Evolutionary conservation across 306 rosid species (phyloP).

Genomic region (Pterocarpus macrocarpus): DNA sequence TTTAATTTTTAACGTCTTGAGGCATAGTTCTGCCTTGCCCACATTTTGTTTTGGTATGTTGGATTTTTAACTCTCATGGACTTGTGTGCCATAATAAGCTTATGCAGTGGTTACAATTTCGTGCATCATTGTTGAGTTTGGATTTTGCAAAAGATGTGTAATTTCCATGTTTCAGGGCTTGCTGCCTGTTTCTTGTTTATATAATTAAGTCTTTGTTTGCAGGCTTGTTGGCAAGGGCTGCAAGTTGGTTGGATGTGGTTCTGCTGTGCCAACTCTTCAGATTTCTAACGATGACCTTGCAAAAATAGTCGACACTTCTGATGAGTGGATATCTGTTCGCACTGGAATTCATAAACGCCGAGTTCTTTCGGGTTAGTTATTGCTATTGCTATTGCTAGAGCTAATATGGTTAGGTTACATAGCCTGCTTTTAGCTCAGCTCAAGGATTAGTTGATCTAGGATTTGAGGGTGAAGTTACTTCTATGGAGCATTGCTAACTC

Average conservation of each 20-base stretch:
- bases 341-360: slow-evolving; percentile 89
- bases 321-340: slow-evolving; percentile 94
- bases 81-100: not conserved
- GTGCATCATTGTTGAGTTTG: not conserved
- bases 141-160: slow-evolving; percentile 1
- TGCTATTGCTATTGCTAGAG: slow-evolving; percentile 28
- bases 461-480: slow-evolving; percentile 24
- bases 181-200: not conserved
- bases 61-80: not conserved
- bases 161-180: not conserved
- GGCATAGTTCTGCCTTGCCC: not conserved
- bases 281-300: slow-evolving; percentile 92
- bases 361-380: slow-evolving; percentile 77
- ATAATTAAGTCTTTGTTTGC: slow-evolving; percentile 41
- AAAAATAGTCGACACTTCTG: slow-evolving; percentile 81
- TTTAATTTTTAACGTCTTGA: not conserved
- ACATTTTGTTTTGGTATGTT: not conserved
- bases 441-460: not conserved
- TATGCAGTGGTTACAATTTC: not conserved
- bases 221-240: slow-evolving; percentile 89
- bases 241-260: slow-evolving; percentile 95
- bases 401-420: slow-evolving; percentile 30
- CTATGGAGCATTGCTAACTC: slow-evolving; percentile 13
- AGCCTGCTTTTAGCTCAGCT: slow-evolving; percentile 10
- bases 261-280: slow-evolving; percentile 84